Base-by-base conservation (phyloP, 352 stramenopile species). In the Phytophthora europaea region DNA sequence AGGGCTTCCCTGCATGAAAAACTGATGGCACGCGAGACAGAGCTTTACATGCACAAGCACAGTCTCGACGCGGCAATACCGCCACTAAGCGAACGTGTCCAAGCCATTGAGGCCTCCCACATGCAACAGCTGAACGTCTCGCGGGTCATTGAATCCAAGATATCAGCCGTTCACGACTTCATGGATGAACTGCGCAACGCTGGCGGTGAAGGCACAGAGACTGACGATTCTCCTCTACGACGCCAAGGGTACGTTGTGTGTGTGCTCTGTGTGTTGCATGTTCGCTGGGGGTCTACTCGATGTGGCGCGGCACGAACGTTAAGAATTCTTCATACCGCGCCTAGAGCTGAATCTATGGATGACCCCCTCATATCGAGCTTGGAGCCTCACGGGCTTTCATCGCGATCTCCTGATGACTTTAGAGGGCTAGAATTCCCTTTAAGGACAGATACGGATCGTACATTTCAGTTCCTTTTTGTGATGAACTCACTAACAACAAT, bases 391-490 rank as follows among this genome's bases (percentile, higher is more conserved):
- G 20, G 34, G 34, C 50, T 61, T 55, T 51, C 48, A 31, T 61
- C 48, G 65, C 63, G 77, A 84, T 93, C 84, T 94, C 64, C 85
- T 95, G 89, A 94, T 95, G 89, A 95, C 89, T 92, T 95, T 92
- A 76, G 57, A 74, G 79, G 86, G 71, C 70, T 93, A 95, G 89
- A 93, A 95, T 92, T 91, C 78, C 86, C 70, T 79, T 78, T 74
- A 91, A 96, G 87, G 89, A 96, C 89, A 96, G 89, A 94, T 96
- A 96, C 89, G 87, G 87, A 91, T 92, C 67, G 81, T 75, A 95
- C 86, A 95, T 34, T 54, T 47, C 54, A 33, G 36, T 23, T 33
- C 16, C 6, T 60, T 0, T 23, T 52, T 13, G 33, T 38, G 52
- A 8, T 13, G 61, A 28, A 38, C 20, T 6, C 2, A 50, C 62